These are phyloP conservation scores for Neurospora sp. DNA, from an alignment of 495 filamentous ascomycete genomes.

Conservation along the genomic window DNA sequence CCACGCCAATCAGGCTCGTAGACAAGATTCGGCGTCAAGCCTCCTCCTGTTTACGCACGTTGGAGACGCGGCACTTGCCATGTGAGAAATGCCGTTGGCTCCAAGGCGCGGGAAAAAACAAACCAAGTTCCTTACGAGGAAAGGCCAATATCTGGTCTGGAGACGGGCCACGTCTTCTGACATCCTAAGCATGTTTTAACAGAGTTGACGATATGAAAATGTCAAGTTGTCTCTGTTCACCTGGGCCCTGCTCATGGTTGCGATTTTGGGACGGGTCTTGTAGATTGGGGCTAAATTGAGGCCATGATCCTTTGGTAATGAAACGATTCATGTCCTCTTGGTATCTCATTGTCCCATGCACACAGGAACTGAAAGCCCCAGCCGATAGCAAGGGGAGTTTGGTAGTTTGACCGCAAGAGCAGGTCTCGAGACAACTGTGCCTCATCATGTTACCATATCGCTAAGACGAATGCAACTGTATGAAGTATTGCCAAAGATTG, in stretches of 20 bases:
- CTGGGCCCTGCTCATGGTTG: background rate
- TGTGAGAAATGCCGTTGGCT: background rate
- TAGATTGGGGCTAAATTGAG: background rate
- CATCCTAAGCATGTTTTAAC: background rate
- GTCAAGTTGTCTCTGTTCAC: background rate
- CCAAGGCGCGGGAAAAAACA: background rate
- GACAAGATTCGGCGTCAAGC: background rate
- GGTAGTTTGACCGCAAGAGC: background rate
- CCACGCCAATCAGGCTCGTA: background rate
- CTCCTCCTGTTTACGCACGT: background rate
- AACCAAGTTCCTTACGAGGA: background rate
- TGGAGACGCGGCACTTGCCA: background rate
- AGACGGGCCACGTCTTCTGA: background rate
- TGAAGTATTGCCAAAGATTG: background rate
- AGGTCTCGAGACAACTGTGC: background rate
- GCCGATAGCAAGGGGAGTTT: background rate
- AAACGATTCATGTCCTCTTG: background rate
- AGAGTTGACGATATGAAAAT: background rate
- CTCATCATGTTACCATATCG: background rate
- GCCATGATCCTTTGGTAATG: background rate
- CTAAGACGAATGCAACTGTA: background rate
- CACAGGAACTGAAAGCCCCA: background rate
- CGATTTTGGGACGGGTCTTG: background rate
- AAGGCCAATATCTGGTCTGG: too few species aligned
- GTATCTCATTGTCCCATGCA: background rate